These are phyloP conservation scores for Fusarium xylarioides DNA, from an alignment of 2,329 filamentous ascomycete species.

Conservation along the genomic window DNA sequence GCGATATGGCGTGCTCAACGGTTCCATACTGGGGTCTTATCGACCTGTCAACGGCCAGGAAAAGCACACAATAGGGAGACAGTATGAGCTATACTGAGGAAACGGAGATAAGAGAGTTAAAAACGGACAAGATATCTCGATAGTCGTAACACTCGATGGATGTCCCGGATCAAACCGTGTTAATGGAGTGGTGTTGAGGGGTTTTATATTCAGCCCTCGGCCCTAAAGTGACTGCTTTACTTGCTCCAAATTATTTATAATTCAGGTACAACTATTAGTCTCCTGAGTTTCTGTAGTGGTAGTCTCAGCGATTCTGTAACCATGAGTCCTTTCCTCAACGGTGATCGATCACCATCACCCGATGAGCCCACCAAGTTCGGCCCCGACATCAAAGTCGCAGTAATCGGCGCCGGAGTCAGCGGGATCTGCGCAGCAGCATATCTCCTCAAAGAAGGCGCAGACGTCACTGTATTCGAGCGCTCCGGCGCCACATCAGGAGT, in stretches of 20 bases:
- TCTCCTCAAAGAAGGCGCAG: conserved; percentile 47
- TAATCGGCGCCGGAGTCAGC: conserved; percentile 53
- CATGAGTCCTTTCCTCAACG: conserved; percentile 23
- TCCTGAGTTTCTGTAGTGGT: fast-evolving
- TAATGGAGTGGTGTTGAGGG: not conserved
- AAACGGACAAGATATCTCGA: not conserved
- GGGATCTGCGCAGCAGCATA: conserved; percentile 52
- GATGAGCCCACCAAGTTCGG: conserved; percentile 8
- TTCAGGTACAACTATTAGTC: fast-evolving
- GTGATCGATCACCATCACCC: not conserved
- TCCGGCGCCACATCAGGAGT: conserved; percentile 48
- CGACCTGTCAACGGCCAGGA: conserved; percentile 7
- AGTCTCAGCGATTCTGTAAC: fast-evolving
- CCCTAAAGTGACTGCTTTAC: fast-evolving
- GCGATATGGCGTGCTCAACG: conserved; percentile 34
- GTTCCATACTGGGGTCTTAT: conserved; percentile 4
- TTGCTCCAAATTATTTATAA: fast-evolving
- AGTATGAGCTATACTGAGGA: not conserved
- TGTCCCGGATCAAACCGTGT: not conserved
- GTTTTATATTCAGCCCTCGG: not conserved
- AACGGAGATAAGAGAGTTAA: not conserved
- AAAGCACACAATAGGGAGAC: conserved; percentile 18
- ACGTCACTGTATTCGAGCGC: conserved; percentile 52
- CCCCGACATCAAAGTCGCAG: conserved; percentile 43
- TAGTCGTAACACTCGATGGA: not conserved